A percentile compares a stretch with the other conserved stretches of the same genome.
Evolutionary conservation across 2,329 filamentous ascomycete genomes (phyloP).

Genomic region (Phoma sp.): DNA sequence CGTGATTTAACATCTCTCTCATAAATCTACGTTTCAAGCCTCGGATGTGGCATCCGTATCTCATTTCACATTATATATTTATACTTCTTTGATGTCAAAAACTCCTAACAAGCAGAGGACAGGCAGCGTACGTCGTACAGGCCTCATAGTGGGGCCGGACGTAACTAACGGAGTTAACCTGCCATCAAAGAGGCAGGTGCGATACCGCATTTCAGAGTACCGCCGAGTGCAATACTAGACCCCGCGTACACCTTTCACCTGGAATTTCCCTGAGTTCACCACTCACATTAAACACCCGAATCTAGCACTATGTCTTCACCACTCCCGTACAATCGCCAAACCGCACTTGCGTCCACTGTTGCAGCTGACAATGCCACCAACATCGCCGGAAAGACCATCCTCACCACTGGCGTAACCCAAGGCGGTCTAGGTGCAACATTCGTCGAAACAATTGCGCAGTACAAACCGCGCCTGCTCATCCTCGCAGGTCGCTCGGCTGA

Average conservation of each 20-base stretch:
- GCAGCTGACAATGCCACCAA: conserved; percentile 52
- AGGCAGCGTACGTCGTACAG: no score
- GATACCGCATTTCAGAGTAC: no score
- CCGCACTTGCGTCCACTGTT: conserved; percentile 39
- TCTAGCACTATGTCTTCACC: conserved; percentile 15
- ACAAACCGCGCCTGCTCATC: conserved; percentile 38
- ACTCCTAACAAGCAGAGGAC: no score
- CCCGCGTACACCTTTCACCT: background rate
- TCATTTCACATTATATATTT: no score
- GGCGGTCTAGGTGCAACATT: conserved; percentile 40
- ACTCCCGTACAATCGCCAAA: conserved; percentile 32
- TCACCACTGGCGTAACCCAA: conserved; percentile 46
- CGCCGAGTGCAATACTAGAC: background rate
- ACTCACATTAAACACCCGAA: background rate
- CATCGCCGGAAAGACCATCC: conserved; percentile 55
- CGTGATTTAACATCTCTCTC: no score
- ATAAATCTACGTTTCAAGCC: no score
- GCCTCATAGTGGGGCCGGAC: no score
- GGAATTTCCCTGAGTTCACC: no score
- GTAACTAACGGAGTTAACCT: no score
- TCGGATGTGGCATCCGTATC: no score
- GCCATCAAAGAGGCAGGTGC: background rate
- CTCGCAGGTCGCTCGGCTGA: conserved; percentile 52
- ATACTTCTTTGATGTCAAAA: no score
- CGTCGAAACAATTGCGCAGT: conserved; percentile 36